phyloP scores from a whole-genome alignment of 805 yeast species.

The Barnettozyma salicaria region DNA sequence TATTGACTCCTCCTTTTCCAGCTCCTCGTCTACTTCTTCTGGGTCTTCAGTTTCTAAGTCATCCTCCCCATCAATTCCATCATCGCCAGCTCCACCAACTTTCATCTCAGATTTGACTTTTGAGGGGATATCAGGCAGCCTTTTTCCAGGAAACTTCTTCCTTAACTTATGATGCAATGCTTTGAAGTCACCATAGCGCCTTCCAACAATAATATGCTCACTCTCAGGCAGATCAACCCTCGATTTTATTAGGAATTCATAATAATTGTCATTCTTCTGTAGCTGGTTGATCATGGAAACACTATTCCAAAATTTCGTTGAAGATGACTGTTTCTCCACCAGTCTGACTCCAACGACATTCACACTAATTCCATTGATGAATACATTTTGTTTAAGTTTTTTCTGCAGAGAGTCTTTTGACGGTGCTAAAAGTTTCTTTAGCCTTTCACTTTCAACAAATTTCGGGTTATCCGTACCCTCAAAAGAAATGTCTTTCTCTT shows the following conservation, averaged over 20 bases:
- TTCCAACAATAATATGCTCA: slow-evolving; percentile 33
- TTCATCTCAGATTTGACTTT: slow-evolving; percentile 39
- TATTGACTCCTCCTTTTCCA: slow-evolving; percentile 18
- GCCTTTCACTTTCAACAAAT: slow-evolving; percentile 25
- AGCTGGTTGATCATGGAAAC: slow-evolving; percentile 14
- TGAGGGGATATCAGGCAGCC: slow-evolving; percentile 52
- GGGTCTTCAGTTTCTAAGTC: slow-evolving; percentile 17
- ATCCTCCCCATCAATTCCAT: slow-evolving; percentile 18
- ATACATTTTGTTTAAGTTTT: slow-evolving; percentile 28
- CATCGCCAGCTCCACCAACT: slow-evolving; percentile 13
- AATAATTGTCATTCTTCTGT: slow-evolving; percentile 20
- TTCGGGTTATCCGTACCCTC: slow-evolving; percentile 23
- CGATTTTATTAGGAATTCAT: slow-evolving; percentile 22
- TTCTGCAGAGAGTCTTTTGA: slow-evolving; percentile 33
- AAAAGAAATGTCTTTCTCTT: slow-evolving; percentile 25
- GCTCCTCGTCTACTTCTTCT: slow-evolving; percentile 15
- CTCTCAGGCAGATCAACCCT: slow-evolving; percentile 18
- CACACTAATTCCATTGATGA: slow-evolving; percentile 51
- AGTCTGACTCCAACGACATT: slow-evolving; percentile 63
- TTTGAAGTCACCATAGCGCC: slow-evolving; percentile 66
- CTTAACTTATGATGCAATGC: slow-evolving; percentile 47
- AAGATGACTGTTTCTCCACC: slow-evolving; percentile 23
- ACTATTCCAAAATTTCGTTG: slow-evolving; percentile 27
- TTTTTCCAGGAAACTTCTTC: slow-evolving; percentile 61
- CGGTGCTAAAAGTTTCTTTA: slow-evolving; percentile 34